Evolutionary conservation across 176 grass and related monocot species (phyloP), one percentile per base, ranked within the genome.

Genomic region (Dactylis glomerata): DNA sequence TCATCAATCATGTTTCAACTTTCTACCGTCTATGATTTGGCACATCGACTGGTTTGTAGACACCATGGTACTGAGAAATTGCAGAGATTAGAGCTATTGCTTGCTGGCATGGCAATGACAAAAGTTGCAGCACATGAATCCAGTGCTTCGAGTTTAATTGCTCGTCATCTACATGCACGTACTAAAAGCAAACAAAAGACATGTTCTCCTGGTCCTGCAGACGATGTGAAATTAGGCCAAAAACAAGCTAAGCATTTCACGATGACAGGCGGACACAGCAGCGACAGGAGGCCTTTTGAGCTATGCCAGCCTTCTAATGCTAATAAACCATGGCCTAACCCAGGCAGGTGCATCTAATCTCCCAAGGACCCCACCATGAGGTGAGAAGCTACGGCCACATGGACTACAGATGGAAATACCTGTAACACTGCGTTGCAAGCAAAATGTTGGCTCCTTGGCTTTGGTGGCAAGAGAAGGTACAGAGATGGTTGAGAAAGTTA

Each of bases 351-450:
- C 45, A 15, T 32, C 45, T 68, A 20, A 61, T 75, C 33, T 73
- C 46, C 46, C 28, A 62, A 73, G 83, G 69, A 58, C 86, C 82
- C 86, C 79, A 89, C 79, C 83, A 83, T 92, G 86, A 92, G 78
- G 66, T 51, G 74, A 57, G 74, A 82, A 73, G 65, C 72, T 42
- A 82, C 26, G 56, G 63, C 86, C 86, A 86, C 90, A 89, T 92
- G 86, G 86, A 83, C 79, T 80, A 78, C 90, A 92, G 86, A 76
- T 92, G 90, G 79, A 88, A 92, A 89, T 83, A 68, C 83, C 75
- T 92, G 86, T 83, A 90, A 84, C 75, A 84, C 84, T 80, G 75
- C 81, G 79, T 34, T 80, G 81, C 28, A 87, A 90, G 89, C 89
- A 83, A 86, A 79, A 82, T 92, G 87, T 34, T n/a, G 33, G 58